Evolutionary conservation across 352 stramenopile species (phyloP).

Genomic region (Peronospora farinosa): DNA sequence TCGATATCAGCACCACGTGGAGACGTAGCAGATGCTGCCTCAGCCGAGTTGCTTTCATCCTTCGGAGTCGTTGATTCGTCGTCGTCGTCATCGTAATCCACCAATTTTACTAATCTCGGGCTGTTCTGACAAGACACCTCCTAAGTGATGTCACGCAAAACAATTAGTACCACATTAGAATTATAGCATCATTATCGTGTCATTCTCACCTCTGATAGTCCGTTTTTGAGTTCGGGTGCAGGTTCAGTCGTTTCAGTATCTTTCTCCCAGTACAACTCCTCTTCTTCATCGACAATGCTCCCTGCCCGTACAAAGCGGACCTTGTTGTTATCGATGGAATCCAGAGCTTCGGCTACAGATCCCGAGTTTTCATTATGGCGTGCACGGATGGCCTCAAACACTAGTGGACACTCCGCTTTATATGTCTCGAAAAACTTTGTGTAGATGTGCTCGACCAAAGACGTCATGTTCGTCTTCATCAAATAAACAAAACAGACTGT

Average conservation of each 20-base stretch:
- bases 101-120: constrained; percentile 46
- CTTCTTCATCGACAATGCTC: constrained; percentile 54
- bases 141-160: constrained; percentile 18
- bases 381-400: constrained; percentile 65
- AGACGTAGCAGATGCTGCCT: constrained; percentile 7
- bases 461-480: constrained; percentile 53
- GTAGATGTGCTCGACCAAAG: constrained; percentile 71
- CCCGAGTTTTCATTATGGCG: constrained; percentile 51
- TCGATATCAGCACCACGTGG: constrained; percentile 11
- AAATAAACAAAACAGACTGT: constrained; percentile 8
- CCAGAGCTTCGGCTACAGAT: constrained; percentile 10
- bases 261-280: constrained; percentile 77
- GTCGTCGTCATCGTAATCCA: constrained; percentile 56
- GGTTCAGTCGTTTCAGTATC: constrained; percentile 41
- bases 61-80: constrained; percentile 31
- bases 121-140: constrained; percentile 41
- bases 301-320: constrained; percentile 50
- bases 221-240: constrained; percentile 36
- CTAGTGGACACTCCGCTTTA: constrained; percentile 58
- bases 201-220: constrained; percentile 40
- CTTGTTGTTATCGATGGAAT: constrained; percentile 28
- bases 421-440: constrained; percentile 75
- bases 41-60: constrained; percentile 34
- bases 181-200: not conserved
- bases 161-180: constrained; percentile 1